These are phyloP conservation scores for Tubosaeta brunneosetosa DNA, from an alignment of 768 basidiomycete genomes.

Conservation along the genomic window DNA sequence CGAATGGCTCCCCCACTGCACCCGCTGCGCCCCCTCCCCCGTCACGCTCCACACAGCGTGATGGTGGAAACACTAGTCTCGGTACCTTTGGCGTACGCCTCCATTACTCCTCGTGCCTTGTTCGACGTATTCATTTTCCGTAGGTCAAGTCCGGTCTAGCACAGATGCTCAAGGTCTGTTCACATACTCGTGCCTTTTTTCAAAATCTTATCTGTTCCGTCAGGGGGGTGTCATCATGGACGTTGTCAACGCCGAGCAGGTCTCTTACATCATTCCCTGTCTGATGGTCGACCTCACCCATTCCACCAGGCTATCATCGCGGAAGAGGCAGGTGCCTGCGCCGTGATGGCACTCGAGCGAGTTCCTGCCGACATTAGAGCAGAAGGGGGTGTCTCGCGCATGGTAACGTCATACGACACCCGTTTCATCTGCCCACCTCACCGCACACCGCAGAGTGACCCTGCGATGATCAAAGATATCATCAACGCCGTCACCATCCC, in stretches of 20 bases:
- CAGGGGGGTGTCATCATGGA: constrained; percentile 95
- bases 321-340: constrained; percentile 95
- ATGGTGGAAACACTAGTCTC: constrained; percentile 53
- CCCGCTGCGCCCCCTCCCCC: background rate
- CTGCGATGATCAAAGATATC: constrained; percentile 94
- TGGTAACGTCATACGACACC: constrained; percentile 53
- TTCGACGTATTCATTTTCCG: background rate
- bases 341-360: constrained; percentile 95
- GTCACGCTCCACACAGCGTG: constrained; percentile 45
- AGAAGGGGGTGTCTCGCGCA: constrained; percentile 91
- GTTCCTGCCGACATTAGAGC: constrained; percentile 93
- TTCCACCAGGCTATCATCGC: constrained; percentile 79
- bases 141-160: constrained; percentile 93
- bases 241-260: constrained; percentile 76
- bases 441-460: constrained; percentile 63
- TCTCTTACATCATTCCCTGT: constrained; percentile 10
- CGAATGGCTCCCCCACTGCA: constrained; percentile 2
- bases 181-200: background rate
- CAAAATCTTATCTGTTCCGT: background rate
- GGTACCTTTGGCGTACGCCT: constrained; percentile 66
- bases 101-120: background rate
- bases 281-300: constrained; percentile 21
- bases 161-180: constrained; percentile 86
- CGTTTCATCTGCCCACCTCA: background rate
- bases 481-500: constrained; percentile 93